Evolutionary conservation across 352 stramenopile genomes (phyloP).

Genomic region (Phytophthora pluvialis): DNA sequence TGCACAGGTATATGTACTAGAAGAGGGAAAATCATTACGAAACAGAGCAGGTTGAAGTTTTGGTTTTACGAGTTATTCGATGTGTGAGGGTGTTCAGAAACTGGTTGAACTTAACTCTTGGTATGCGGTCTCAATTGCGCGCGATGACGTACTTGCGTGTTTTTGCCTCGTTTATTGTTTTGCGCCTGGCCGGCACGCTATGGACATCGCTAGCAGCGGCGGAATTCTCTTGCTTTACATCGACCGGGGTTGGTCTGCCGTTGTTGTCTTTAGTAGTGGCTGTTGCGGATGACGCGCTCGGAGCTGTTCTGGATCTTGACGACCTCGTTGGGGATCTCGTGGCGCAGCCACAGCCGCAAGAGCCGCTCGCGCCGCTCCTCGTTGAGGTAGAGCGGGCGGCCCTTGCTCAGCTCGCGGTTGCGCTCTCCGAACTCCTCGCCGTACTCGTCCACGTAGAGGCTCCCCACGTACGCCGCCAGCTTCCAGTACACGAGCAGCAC

Average conservation of each 20-base stretch:
- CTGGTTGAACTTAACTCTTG: conserved; percentile 12
- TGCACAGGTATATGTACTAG: conserved; percentile 1
- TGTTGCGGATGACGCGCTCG: conserved; percentile 89
- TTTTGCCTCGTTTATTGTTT: conserved; percentile 23
- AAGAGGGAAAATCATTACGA: not conserved
- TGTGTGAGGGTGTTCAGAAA: no score
- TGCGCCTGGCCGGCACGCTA: conserved; percentile 5
- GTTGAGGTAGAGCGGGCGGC: conserved; percentile 83
- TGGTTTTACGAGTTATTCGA: not conserved
- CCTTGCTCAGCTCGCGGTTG: conserved; percentile 83
- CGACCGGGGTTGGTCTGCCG: not conserved
- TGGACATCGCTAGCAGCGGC: conserved; percentile 17
- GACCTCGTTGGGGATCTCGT: conserved; percentile 88
- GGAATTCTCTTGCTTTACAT: conserved; percentile 15
- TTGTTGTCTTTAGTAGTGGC: conserved; percentile 66
- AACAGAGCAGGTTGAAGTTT: not conserved
- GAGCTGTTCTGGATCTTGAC: conserved; percentile 91
- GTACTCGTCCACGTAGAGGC: conserved; percentile 89
- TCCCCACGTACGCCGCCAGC: conserved; percentile 81
- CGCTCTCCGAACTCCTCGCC: conserved; percentile 88
- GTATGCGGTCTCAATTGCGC: no score
- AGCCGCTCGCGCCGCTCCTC: conserved; percentile 71
- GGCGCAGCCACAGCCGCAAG: conserved; percentile 75
- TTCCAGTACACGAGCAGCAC: conserved; percentile 90
- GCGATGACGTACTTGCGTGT: conserved; percentile 2